A percentile compares a stretch with the other conserved stretches of the same genome.
These are phyloP conservation scores for Flaveria brownii DNA, from an alignment of 129 eudicot genomes.

Conservation along the genomic window DNA sequence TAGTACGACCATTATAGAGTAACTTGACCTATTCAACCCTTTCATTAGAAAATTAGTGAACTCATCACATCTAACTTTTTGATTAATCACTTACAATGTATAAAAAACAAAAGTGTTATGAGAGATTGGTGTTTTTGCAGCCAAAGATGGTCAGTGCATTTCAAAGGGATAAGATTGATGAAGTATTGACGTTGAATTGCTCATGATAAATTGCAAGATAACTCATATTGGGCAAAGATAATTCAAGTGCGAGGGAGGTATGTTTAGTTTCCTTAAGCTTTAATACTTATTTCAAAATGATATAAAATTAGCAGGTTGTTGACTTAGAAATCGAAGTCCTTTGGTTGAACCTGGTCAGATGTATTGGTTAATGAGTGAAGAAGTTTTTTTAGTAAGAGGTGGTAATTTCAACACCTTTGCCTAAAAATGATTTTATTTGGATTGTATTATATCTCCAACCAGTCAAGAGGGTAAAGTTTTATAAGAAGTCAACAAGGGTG, in stretches of 20 bases:
- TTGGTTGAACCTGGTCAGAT: slow-evolving; percentile 20
- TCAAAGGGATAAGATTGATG: slow-evolving; percentile 77
- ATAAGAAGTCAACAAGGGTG: neutral
- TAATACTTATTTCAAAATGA: neutral
- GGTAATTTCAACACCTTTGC: neutral
- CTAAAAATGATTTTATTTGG: neutral
- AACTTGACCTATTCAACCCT: neutral
- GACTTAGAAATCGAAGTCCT: no score
- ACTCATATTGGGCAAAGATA: slow-evolving; percentile 90
- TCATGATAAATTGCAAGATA: slow-evolving; percentile 64
- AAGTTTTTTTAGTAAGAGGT: no score
- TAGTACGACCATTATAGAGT: neutral
- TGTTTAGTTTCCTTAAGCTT: slow-evolving; percentile 2
- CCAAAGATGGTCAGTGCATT: slow-evolving; percentile 73
- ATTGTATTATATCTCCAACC: neutral
- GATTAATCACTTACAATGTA: neutral
- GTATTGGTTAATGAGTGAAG: neutral
- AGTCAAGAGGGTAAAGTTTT: neutral
- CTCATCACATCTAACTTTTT: neutral
- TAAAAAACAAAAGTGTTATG: neutral
- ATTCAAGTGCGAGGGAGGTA: slow-evolving; percentile 90
- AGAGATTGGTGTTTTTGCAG: slow-evolving; percentile 40
- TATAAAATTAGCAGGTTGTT: neutral
- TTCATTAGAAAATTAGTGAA: neutral
- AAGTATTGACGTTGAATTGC: slow-evolving; percentile 53